These are phyloP conservation scores for Pholiota adiposa DNA, from an alignment of 1,284 basidiomycete species.

Conservation along the genomic window DNA sequence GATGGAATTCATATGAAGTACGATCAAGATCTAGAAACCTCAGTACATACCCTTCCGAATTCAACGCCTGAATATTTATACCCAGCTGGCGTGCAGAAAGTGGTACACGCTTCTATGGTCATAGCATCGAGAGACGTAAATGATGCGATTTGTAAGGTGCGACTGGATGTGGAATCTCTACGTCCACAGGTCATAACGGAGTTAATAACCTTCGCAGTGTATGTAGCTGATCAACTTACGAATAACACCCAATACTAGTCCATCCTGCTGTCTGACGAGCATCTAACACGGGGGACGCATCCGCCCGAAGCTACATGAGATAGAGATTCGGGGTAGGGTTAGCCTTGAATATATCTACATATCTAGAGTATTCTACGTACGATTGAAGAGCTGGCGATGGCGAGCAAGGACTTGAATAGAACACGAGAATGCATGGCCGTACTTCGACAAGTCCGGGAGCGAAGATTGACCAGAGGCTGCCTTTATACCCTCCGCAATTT, in stretches of 20 bases:
- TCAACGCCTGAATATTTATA: constrained; percentile 31
- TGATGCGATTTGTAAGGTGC: constrained; percentile 52
- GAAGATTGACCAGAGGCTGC: background rate
- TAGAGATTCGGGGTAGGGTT: background rate
- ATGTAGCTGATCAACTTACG: constrained; percentile 33
- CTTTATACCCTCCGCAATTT: background rate
- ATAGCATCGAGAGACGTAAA: constrained; percentile 50
- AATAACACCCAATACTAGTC: constrained; percentile 65
- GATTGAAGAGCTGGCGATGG: background rate
- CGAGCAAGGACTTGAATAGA: background rate
- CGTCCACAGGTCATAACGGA: background rate
- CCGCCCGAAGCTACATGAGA: background rate
- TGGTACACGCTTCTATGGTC: constrained; percentile 67
- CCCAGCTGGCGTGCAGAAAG: constrained; percentile 48
- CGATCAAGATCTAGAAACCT: background rate
- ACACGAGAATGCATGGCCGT: background rate
- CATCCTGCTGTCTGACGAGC: constrained; percentile 38
- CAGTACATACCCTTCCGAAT: constrained; percentile 24
- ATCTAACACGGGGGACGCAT: background rate
- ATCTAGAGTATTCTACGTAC: background rate
- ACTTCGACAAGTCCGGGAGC: background rate
- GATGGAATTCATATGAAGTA: background rate
- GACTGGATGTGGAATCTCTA: constrained; percentile 55
- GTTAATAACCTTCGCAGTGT: background rate
- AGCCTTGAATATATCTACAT: background rate